Conservation (phyloP, 2,329 filamentous ascomycete species). For the Venturia asperata region DNA sequence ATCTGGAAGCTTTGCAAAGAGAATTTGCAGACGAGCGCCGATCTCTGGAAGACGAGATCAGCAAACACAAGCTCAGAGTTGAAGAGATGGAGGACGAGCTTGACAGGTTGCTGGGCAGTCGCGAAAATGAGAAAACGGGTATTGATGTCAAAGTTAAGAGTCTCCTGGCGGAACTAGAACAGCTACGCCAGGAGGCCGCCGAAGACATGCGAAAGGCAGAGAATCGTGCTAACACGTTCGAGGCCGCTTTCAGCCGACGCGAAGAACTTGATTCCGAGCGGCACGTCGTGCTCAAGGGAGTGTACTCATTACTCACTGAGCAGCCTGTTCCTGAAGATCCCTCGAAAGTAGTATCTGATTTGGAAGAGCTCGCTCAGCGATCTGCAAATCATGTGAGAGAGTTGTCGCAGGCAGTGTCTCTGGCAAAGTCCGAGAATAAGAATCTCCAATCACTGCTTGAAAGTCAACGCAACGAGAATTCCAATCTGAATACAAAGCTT, state of each 20-base stretch:
- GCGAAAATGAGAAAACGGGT: conserved; percentile 70
- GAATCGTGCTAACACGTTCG: conserved; percentile 43
- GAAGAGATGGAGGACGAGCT: conserved; percentile 92
- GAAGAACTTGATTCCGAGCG: conserved; percentile 39
- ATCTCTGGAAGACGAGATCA: conserved; percentile 73
- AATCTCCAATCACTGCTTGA: conserved; percentile 35
- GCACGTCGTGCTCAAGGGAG: conserved; percentile 28
- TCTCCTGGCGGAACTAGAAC: conserved; percentile 65
- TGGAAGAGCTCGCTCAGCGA: conserved; percentile 40
- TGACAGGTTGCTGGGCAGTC: conserved; percentile 72
- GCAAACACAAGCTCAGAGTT: conserved; percentile 64
- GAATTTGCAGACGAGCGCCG: conserved; percentile 84
- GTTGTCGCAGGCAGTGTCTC: conserved; percentile 40
- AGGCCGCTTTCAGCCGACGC: conserved; percentile 49
- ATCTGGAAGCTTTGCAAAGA: conserved; percentile 84
- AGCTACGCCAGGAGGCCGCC: conserved; percentile 42
- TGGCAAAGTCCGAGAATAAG: conserved; percentile 42
- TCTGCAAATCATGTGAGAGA: conserved; percentile 40
- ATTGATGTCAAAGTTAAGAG: conserved; percentile 61
- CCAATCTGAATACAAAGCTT: conserved; percentile 30
- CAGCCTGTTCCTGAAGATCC: conserved; percentile 32
- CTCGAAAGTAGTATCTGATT: conserved; percentile 32
- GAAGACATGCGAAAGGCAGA: conserved; percentile 44
- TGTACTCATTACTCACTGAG: conserved; percentile 34
- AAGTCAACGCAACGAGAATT: conserved; percentile 32